These are phyloP conservation scores for Sarcodon aspratus DNA, from an alignment of 768 basidiomycete genomes.

Conservation along the genomic window DNA sequence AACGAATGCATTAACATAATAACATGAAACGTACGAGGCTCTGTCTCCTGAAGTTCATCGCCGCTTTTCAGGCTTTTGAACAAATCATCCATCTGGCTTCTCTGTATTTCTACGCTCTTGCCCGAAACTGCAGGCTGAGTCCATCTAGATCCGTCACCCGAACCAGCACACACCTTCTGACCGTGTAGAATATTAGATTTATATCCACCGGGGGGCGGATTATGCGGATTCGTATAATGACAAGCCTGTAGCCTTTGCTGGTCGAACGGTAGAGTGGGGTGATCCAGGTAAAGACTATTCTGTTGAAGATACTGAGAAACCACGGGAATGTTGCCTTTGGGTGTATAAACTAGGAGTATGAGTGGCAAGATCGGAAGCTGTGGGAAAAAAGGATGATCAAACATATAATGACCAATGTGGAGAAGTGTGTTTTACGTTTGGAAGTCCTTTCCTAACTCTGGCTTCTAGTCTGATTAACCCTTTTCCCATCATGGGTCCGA, in stretches of 20 bases:
- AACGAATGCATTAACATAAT: too few species aligned
- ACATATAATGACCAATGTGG: constrained; percentile 6
- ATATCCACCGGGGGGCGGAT: constrained; percentile 56
- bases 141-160: constrained; percentile 40
- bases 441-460: constrained; percentile 53
- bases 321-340: constrained; percentile 82
- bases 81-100: constrained; percentile 88
- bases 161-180: constrained; percentile 23
- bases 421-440: constrained; percentile 32
- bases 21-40: constrained; percentile 45
- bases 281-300: constrained; percentile 61
- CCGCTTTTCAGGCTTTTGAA: constrained; percentile 85
- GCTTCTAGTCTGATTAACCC: constrained; percentile 76
- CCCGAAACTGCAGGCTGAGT: constrained; percentile 40
- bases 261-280: constrained; percentile 65
- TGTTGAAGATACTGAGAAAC: constrained; percentile 69
- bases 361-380: constrained; percentile 78
- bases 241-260: constrained; percentile 39
- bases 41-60: constrained; percentile 77
- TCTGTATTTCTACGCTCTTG: constrained; percentile 84
- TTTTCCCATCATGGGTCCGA: constrained; percentile 79
- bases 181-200: constrained; percentile 19
- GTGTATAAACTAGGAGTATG: constrained; percentile 84
- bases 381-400: constrained; percentile 2
- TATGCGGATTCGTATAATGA: constrained; percentile 85